Conservation (phyloP, 2,329 filamentous ascomycete genomes). For the Arthrinium puccinioides region DNA sequence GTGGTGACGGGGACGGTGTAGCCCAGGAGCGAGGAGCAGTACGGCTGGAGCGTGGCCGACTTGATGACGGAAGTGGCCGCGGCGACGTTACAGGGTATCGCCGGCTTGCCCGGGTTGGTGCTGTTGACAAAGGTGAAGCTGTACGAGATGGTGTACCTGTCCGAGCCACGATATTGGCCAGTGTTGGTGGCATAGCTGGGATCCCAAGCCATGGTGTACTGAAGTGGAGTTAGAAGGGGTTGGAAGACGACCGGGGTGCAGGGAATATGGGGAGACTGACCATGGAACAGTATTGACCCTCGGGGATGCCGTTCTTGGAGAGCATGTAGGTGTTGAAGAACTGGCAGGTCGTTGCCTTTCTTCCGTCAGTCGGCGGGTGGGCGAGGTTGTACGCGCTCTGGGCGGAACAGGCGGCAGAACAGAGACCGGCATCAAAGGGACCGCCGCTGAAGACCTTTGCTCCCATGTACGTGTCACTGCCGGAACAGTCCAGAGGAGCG, state of each 20-base stretch:
- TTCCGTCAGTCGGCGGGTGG: slow-evolving; percentile 12
- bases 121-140: slow-evolving; percentile 1
- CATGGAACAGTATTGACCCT: slow-evolving; percentile 12
- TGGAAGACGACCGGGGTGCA: not conserved
- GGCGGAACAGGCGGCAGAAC: slow-evolving; percentile 18
- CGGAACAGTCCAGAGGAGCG: slow-evolving; percentile 15
- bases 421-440: slow-evolving; percentile 18
- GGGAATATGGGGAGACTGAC: not conserved
- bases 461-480: slow-evolving; percentile 21
- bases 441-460: slow-evolving; percentile 19
- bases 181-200: slow-evolving; percentile 1
- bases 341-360: slow-evolving; percentile 16
- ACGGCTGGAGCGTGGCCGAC: slow-evolving; percentile 2
- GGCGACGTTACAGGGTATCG: slow-evolving; percentile 1
- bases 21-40: slow-evolving; percentile 1
- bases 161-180: not conserved
- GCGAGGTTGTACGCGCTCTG: slow-evolving; percentile 19
- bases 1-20: not conserved
- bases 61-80: not conserved
- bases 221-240: not conserved
- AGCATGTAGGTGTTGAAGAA: slow-evolving; percentile 18
- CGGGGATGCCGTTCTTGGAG: slow-evolving; percentile 20
- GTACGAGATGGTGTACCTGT: slow-evolving; percentile 1
- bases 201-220: slow-evolving; percentile 1
- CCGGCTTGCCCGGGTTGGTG: slow-evolving; percentile 1